A percentile compares a stretch with the other conserved stretches of the same genome.
phyloP scores from a whole-genome alignment of 257 asterid genomes.

The Eucommia ulmoides region DNA sequence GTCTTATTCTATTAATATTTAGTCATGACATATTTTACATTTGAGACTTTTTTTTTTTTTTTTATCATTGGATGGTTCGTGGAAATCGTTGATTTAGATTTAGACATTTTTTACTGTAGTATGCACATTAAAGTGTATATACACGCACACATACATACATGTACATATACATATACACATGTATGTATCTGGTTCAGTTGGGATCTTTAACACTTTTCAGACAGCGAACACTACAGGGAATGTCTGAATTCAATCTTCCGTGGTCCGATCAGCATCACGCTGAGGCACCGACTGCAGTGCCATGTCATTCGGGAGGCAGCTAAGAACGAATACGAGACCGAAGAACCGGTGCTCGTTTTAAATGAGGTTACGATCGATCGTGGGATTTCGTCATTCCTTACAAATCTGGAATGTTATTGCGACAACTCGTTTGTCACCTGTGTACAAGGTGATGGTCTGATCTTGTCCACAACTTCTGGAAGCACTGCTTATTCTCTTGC shows the following conservation, averaged over 20 bases:
- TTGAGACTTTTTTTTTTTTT: too few species aligned
- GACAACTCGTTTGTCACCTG: conserved; percentile 80
- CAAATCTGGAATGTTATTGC: conserved; percentile 85
- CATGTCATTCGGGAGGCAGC: conserved; percentile 74
- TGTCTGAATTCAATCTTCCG: conserved; percentile 45
- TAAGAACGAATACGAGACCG: conserved; percentile 65
- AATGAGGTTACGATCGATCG: conserved; percentile 98
- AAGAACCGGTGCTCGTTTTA: conserved; percentile 75
- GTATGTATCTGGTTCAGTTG: conserved; percentile 6
- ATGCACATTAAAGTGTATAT: too few species aligned
- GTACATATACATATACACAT: too few species aligned
- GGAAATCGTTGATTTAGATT: too few species aligned
- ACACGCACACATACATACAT: too few species aligned
- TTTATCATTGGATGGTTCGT: too few species aligned
- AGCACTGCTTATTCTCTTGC: conserved; percentile 99
- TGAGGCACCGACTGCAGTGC: conserved; percentile 92
- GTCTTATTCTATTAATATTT: too few species aligned
- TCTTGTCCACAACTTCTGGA: conserved; percentile 92
- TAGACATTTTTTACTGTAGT: too few species aligned
- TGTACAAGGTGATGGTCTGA: conserved; percentile 96
- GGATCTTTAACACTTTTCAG: conserved; percentile 49
- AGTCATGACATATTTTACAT: too few species aligned
- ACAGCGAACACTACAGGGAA: conserved; percentile 77
- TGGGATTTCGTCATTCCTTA: conserved; percentile 84
- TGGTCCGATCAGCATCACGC: conserved; percentile 80